Evolutionary conservation across 805 yeast genomes (phyloP), one percentile per base, ranked within the genome.

Genomic region (Myxozyma mucilagina): DNA sequence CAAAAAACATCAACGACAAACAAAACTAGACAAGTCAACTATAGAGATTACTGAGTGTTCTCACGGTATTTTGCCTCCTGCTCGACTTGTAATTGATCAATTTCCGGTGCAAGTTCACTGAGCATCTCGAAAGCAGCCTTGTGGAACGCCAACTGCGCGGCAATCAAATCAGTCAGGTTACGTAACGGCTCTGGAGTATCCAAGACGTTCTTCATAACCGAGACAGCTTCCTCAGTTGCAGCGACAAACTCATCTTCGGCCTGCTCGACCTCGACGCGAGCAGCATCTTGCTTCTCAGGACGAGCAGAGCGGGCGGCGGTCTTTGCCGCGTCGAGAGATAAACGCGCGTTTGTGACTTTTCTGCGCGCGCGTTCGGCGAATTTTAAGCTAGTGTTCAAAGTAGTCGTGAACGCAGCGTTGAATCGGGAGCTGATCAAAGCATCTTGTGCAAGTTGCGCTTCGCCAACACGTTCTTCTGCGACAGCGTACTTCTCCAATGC

Each of bases 161-260:
- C 81, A 59, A 86, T 83, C 67, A 90, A 80, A 72, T 86, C 90
- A 62, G 80, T 78, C 60, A 89, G 76, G 72, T 86, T 86, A 54
- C 83, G 81, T 67, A 88, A 79, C 16, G 91, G 87, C 68, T 84
- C 82, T 20, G 91, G 84, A 58, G 85, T 80, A 59, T 86, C 85
- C 67, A 90, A 82, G 34, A 87, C 92, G 71, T 86, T 85, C 77
- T 86, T 89, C 92, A 90, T 87, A 61, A 87, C 84, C 43, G 85
- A 78, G 57, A 89, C 90, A 43, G 96, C 94, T 70, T 87, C 94
- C 76, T 90, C 96, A 39, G 90, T 90, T 29, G 92, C 87, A 68
- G 88, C 89, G 50, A 94, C 96, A 73, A 90, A 90, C 70, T 87
- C 92, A 70, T 90, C 97, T 76, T 90, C 97, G 54, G 90, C 85